Evolutionary conservation across 371 early-diverging fungal species (phyloP), one percentile per base, ranked within the genome.

Genomic region (Edhazardia aedis): DNA sequence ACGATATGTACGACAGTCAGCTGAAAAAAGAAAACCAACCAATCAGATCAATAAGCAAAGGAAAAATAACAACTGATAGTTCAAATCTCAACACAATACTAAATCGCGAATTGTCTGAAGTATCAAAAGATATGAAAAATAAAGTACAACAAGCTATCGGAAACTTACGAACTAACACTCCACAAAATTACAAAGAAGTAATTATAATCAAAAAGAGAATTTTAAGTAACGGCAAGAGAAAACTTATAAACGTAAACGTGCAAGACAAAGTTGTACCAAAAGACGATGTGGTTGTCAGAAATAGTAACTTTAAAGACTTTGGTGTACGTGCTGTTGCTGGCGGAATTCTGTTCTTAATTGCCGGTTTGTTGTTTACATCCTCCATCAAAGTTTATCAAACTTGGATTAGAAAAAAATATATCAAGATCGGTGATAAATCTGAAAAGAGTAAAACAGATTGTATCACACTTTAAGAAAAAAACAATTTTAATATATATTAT

Each of bases 131-230:
- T n/a, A 11, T 68, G 6, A 49, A 57, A 28, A 53, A 42, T 16
- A 61, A 61, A 36, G 43, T 68, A 33, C 44, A 42, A 22, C 47
- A 39, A 21, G 38, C 49, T 7, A 30, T 68, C 9, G 55, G 40
- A 16, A 30, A 49, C 12, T 19, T 40, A 21, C 48, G 21, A 2
- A 12, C n/a, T 4, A 7, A 16, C 25, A 62, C 64, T 43, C 46
- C 54, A 25, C 52, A 38, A 21, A 64, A 54, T 36, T 68, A 52
- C 42, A 58, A 55, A 48, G 62, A 68, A n/a, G 29, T 68, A 1
- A 53, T 68, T 59, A 19, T 64, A 7, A 68, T 68, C 12, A 61
- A 56, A 45, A 64, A 64, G 28, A 38, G 60, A 12, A 57, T 64
- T 38, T 47, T 61, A 16, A 47, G 43, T n/a, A 56, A 68, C 29